A percentile compares a stretch with the other conserved stretches of the same genome.
phyloP scores from a whole-genome alignment of 495 filamentous ascomycete species.

The Xylaria intraflava region DNA sequence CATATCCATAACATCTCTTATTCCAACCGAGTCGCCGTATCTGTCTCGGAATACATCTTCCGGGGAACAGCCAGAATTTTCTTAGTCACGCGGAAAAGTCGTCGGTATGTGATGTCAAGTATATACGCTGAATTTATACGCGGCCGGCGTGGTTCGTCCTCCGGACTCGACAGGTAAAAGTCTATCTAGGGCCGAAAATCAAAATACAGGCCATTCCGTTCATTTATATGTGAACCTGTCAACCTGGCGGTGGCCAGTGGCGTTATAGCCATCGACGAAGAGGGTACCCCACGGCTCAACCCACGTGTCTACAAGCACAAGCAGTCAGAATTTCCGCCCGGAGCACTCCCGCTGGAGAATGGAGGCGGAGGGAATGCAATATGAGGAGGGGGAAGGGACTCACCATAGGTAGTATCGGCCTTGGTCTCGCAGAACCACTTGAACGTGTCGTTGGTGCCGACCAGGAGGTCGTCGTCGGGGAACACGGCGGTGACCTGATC shows the following conservation, averaged over 20 bases:
- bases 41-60: no score
- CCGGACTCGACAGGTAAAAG: no score
- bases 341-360: neutral
- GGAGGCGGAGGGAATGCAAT: neutral
- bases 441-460: slow-evolving; percentile 10
- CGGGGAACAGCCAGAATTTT: no score
- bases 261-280: slow-evolving; percentile 17
- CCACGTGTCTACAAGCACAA: slow-evolving; percentile 15
- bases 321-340: neutral
- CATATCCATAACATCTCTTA: no score
- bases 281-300: slow-evolving; percentile 16
- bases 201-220: no score
- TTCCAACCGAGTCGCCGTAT: no score
- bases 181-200: no score
- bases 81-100: no score
- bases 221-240: no score
- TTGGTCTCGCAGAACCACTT: slow-evolving; percentile 17
- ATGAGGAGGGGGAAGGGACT: neutral
- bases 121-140: no score
- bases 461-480: slow-evolving; percentile 8
- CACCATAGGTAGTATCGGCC: slow-evolving; percentile 20
- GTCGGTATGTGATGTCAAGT: no score
- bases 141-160: no score
- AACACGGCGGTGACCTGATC: slow-evolving; percentile 11
- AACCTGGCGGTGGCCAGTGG: slow-evolving; percentile 19